These are phyloP conservation scores for Misopates orontium DNA, from an alignment of 257 asterid genomes.

Conservation along the genomic window DNA sequence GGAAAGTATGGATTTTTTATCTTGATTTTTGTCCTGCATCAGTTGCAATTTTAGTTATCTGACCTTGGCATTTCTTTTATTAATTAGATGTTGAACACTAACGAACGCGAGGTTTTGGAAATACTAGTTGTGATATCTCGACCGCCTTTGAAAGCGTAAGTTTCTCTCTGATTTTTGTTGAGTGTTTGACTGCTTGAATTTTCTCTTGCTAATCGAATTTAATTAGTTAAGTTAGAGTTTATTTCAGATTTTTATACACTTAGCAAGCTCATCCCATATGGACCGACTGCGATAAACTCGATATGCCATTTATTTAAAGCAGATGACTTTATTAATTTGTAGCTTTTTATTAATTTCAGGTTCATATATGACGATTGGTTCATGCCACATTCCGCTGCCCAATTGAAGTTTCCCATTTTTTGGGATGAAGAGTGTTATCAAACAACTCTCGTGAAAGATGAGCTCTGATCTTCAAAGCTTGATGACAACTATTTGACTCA, in stretches of 20 bases:
- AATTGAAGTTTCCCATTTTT: slow-evolving; percentile 64
- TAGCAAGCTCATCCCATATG: too few relatives aligned
- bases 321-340: too few relatives aligned
- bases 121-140: slow-evolving; percentile 75
- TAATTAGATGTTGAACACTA: slow-evolving; percentile 68
- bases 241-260: background rate
- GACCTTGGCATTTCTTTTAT: slow-evolving; percentile 3
- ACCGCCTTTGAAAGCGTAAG: slow-evolving; percentile 92
- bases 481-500: too few relatives aligned
- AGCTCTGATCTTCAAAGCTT: slow-evolving; percentile 53
- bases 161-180: background rate
- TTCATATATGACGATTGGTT: slow-evolving; percentile 82
- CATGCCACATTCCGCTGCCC: slow-evolving; percentile 93
- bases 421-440: slow-evolving; percentile 78
- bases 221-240: background rate
- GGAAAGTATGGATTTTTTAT: too few relatives aligned
- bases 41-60: background rate
- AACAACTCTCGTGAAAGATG: slow-evolving; percentile 52
- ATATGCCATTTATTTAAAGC: too few relatives aligned
- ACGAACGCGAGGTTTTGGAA: slow-evolving; percentile 68
- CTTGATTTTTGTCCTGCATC: too few relatives aligned
- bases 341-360: too few relatives aligned
- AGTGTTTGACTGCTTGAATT: background rate
- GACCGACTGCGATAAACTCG: too few relatives aligned
- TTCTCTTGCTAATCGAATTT: too few relatives aligned